Base-by-base conservation (phyloP, 225 moss, liverwort and hornwort genomes). In the Pseudisothecium myosuroides region DNA sequence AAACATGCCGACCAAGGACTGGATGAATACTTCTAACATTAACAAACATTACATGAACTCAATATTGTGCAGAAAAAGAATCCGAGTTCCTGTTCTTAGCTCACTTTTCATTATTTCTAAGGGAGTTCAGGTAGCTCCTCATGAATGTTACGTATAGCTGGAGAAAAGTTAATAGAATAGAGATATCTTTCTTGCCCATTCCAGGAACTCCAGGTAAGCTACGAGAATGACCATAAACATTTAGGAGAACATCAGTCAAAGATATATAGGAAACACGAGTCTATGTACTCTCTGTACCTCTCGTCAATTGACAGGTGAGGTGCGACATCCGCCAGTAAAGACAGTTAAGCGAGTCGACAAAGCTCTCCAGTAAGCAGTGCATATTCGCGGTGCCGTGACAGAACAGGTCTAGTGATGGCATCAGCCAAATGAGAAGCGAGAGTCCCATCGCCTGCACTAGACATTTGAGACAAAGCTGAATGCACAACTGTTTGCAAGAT, bases 321-420 rank as follows among this genome's bases (percentile, higher is more conserved):
- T 76, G 90, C 60, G 52, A 36, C 66, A 82, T 88, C 83, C 39
- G 58, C 72, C 85, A 74, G 82, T 62, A 26, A 82, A 76, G 85
- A 36, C 31, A 73, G 84, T 95, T 92, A 96, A 81, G 89, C 91
- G 15, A 98, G 90, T 56, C 91, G 93, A 88, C 94, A 91, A 83
- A 98, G 93, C 91, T 99, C 97, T 73, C 98, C 98, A 9, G 98
- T 99, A 50, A 92, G 87, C 89, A 97, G 90, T 8, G 96, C 89
- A 90, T 94, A 97, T 82, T 94, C 87, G 52, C 92, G 95, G 88
- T 97, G 97, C 83, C 83, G 92, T 76, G 94, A 94, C 85, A 97
- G 91, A 88, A 96, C 89, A 82, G 90, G 91, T 47, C 91, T 91
- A 37, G 87, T 93, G 86, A 95, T 90, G 65, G 96, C 92, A 84